Base-by-base conservation (phyloP, 2,329 filamentous ascomycete genomes). In the Aspergillus ruber region DNA sequence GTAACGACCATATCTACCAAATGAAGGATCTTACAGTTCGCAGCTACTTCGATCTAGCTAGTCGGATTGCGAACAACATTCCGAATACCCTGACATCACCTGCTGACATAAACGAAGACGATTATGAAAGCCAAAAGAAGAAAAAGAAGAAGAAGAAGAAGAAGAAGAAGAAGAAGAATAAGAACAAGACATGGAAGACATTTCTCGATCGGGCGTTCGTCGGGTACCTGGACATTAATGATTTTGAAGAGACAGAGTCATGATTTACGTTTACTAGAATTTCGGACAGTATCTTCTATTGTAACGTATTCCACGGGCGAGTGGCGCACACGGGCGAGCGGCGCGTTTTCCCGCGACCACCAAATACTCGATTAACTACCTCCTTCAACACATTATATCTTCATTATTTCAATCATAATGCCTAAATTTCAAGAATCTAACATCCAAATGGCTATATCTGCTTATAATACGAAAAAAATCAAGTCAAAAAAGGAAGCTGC, bases 141-240 rank as follows among this genome's bases (percentile, higher is more conserved):
- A 74, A 74, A 56, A 77, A 78, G 57, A 62, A 68, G 18, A 58
- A 66, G 41, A 59, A 63, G 21, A 64, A 62, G 18, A 85, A 85
- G 21, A 5, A 6, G 21, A 21, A 21, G 6, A 59, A 66, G 47
- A 65, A 67, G 43, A 65, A 60, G 44, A 59, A 63, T 20, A 63
- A 62, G 18, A 85, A 85, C 63, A 82, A 84, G 64, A 74, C 82
- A 5, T 95, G 90, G 90, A 75, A 83, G 50, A 81, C 84, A 43
- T 95, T 95, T 64, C 71, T 94, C 23, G 68, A 74, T 50, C 82
- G 88, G 47, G 90, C 90, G 1, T 95, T 93, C 70, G 86, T 95
- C 18, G 80, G 83, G 35, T 90, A 84, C 3, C 70, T 86, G 57
- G 77, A 81, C 44, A 72, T 80, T 46, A 76, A 85, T 43, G 82